A percentile compares a stretch with the other conserved stretches of the same genome.
These are phyloP conservation scores for Arthromyces matolae DNA, from an alignment of 768 basidiomycete genomes.

Conservation along the genomic window DNA sequence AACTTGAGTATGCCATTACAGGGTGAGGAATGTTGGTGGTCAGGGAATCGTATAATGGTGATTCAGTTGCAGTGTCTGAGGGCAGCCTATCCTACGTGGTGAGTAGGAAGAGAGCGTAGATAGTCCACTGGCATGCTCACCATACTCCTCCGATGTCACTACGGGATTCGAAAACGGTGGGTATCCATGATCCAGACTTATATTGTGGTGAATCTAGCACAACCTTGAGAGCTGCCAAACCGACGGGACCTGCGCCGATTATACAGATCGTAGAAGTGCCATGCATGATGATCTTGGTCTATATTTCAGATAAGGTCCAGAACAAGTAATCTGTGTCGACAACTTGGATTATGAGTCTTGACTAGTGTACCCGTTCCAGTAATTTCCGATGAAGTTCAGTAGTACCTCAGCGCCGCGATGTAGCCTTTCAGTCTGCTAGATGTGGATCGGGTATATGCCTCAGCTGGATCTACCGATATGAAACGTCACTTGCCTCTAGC, in stretches of 20 bases:
- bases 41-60: conserved; percentile 74
- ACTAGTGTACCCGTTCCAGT: no score
- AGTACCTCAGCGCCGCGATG: no score
- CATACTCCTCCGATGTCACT: conserved; percentile 73
- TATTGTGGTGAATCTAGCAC: conserved; percentile 56
- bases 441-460: no score
- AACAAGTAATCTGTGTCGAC: no score
- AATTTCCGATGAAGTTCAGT: no score
- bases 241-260: conserved; percentile 74
- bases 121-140: conserved; percentile 40
- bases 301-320: no score
- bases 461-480: no score
- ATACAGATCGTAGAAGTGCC: conserved; percentile 65
- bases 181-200: conserved; percentile 58
- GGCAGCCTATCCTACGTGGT: conserved; percentile 44
- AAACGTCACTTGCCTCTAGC: no score
- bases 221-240: conserved; percentile 66
- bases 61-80: conserved; percentile 43
- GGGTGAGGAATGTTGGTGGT: conserved; percentile 83
- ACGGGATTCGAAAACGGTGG: conserved; percentile 61
- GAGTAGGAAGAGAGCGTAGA: background rate
- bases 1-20: conserved; percentile 64
- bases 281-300: no score
- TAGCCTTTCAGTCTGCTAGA: no score
- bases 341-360: no score